Base-by-base conservation (phyloP, 345 rosid species). In the Acer saccharum region DNA sequence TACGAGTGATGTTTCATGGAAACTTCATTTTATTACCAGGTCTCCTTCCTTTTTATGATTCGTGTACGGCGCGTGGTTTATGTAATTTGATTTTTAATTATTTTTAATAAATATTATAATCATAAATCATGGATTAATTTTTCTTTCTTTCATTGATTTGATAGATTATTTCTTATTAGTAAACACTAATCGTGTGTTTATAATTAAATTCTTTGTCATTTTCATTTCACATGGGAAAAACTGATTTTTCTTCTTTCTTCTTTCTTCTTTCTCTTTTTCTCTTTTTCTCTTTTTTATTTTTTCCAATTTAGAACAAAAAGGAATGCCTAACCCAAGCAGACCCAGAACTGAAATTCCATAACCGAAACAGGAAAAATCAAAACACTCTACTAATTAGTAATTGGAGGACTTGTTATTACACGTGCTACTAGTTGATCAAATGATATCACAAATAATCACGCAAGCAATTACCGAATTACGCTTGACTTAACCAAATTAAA, bases 391-490 rank as follows among this genome's bases (percentile, higher is more conserved):
- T 35, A 4, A 35, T 35, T 35, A 35, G 39, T 35, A 4, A 35
- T 35, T 35, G 5, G 39, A 35, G 6, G 39, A 35, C 9, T 10
- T 43, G 3, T 67, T 46, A 12, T 7, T 23, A 73, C 76, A 71
- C 43, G 43, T 55, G 65, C 10, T 0, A 9, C 3, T 7, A 13
- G 5, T 20, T 55, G 11, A 39, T 35, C 6, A 35, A 35, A 23
- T 32, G 23, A 48, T 12, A 17, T 46, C 23, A 20, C 9, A 48
- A 48, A 20, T 3, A 10, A 3, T 1, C 78, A 76, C 73, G 73
- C 57, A 67, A 67, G 78, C 78, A 35, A 35, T 35, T 35, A 35
- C 39, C 39, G 6, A 9, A 67, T 76, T 76, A 76, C 78, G 67
- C 52, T 41, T 67, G 8, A 13, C 20, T 13, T 0, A 23, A 61